Percentiles rank a stretch among this genome's conserved stretches.
phyloP scores from a whole-genome alignment of 352 stramenopile species.

The Blastocystis sp. region DNA sequence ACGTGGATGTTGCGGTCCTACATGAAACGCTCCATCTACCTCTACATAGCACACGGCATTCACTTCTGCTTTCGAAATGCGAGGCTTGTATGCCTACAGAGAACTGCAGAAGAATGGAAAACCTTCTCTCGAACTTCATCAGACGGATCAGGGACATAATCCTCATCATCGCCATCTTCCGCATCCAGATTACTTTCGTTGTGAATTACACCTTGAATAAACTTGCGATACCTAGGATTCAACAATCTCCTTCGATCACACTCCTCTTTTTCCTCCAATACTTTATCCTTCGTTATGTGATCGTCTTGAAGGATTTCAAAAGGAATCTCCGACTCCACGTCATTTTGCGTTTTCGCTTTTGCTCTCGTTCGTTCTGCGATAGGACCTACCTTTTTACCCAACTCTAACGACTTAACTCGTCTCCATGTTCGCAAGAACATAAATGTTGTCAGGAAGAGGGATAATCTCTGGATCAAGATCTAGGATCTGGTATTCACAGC shows the following conservation, averaged over 20 bases:
- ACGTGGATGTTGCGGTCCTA: background rate
- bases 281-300: background rate
- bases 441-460: slow-evolving; percentile 50
- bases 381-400: background rate
- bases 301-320: background rate
- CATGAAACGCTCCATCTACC: background rate
- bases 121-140: background rate
- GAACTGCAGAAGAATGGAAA: background rate
- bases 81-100: background rate
- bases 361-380: slow-evolving; percentile 47
- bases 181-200: background rate
- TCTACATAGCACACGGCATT: background rate
- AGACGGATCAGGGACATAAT: slow-evolving; percentile 5
- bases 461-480: slow-evolving; percentile 56
- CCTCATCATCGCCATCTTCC: background rate
- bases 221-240: slow-evolving; percentile 38
- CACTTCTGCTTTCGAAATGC: background rate
- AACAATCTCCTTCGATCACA: background rate
- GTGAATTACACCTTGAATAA: slow-evolving; percentile 30
- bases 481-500: background rate
- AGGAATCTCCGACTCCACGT: slow-evolving; percentile 3
- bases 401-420: background rate
- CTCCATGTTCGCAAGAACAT: background rate
- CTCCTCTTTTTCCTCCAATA: slow-evolving; percentile 44
- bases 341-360: background rate